Conservation (phyloP, 1,139 yeast species). For the Candida sanyaensis region DNA sequence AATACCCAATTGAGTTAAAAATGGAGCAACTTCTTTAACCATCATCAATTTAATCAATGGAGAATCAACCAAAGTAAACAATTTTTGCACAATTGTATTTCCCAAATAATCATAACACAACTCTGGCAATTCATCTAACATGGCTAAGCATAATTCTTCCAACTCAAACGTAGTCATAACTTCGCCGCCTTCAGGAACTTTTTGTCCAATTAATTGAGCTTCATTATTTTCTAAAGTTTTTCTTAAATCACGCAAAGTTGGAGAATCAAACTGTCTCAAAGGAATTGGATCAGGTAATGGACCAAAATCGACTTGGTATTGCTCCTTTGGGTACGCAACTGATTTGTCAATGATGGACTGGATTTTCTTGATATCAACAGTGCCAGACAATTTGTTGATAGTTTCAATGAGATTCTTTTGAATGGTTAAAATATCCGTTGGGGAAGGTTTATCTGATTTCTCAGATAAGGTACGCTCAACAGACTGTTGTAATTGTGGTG, state of each 20-base stretch:
- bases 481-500: constrained; percentile 8
- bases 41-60: constrained; percentile 76
- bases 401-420: constrained; percentile 25
- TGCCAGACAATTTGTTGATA: constrained; percentile 21
- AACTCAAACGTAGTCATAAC: constrained; percentile 53
- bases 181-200: constrained; percentile 5
- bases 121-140: constrained; percentile 90
- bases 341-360: constrained; percentile 34
- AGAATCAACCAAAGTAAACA: constrained; percentile 69
- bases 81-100: constrained; percentile 90
- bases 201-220: constrained; percentile 14
- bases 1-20: constrained; percentile 85
- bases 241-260: constrained; percentile 65
- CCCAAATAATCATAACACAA: constrained; percentile 92
- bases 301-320: constrained; percentile 56
- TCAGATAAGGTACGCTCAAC: constrained; percentile 7
- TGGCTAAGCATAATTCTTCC: constrained; percentile 80
- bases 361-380: constrained; percentile 33
- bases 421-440: constrained; percentile 29
- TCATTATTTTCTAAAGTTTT: constrained; percentile 53
- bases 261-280: constrained; percentile 79
- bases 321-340: constrained; percentile 31
- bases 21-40: constrained; percentile 78
- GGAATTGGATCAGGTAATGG: constrained; percentile 69
- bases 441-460: constrained; percentile 16